These are phyloP conservation scores for Ogataea dorogensis DNA, from an alignment of 805 yeast genomes.

Conservation along the genomic window DNA sequence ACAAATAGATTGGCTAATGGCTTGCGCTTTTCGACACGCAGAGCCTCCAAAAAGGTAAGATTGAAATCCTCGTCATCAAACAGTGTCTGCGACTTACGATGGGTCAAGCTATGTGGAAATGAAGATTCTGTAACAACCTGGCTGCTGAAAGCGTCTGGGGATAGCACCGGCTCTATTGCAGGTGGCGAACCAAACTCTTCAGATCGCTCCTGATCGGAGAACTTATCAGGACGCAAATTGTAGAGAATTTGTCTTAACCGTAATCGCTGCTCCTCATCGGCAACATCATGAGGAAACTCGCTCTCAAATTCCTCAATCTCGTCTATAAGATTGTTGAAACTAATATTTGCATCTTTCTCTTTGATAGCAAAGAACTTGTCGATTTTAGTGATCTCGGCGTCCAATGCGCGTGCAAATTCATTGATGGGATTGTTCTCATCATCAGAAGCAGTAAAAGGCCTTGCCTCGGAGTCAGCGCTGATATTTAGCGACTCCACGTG, in stretches of 20 bases:
- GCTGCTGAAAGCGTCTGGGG: conserved; percentile 23
- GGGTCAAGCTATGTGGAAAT: too few relatives aligned
- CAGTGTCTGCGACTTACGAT: conserved; percentile 31
- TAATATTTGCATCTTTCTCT: conserved; percentile 55
- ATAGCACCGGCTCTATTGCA: conserved; percentile 9
- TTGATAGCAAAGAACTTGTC: conserved; percentile 70
- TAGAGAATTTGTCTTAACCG: conserved; percentile 18
- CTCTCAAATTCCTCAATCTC: conserved; percentile 64
- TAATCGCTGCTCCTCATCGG: conserved; percentile 18
- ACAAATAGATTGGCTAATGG: conserved; percentile 68
- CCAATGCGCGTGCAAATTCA: conserved; percentile 70
- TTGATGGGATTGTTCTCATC: conserved; percentile 46
- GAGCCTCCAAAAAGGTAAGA: conserved; percentile 44
- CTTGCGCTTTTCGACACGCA: conserved; percentile 63
- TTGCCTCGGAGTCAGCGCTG: conserved; percentile 25
- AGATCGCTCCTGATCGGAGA: conserved; percentile 9
- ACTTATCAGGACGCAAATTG: conserved; percentile 12
- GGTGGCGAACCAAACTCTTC: background rate
- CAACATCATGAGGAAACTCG: conserved; percentile 26
- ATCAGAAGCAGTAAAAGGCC: conserved; percentile 32
- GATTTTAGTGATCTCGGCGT: conserved; percentile 72
- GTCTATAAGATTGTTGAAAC: conserved; percentile 53
- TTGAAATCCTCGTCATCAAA: conserved; percentile 39
- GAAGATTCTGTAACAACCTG: too few relatives aligned
- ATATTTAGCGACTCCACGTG: conserved; percentile 29